Evolutionary conservation across 345 rosid species (phyloP).

Genomic region (Mallotus nudiflorus): DNA sequence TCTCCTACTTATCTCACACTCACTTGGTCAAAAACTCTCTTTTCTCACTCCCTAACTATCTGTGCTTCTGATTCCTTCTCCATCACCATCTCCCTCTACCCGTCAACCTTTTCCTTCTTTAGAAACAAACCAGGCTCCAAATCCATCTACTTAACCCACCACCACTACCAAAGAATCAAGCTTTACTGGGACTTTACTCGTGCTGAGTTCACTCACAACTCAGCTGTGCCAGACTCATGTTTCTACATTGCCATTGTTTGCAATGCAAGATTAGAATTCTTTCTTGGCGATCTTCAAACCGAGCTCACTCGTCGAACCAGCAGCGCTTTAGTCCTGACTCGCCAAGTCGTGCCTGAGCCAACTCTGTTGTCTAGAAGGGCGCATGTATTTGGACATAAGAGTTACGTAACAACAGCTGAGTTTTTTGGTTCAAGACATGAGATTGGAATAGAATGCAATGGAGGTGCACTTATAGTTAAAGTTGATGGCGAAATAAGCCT

Average conservation of each 20-base stretch:
- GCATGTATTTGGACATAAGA: conserved; percentile 51
- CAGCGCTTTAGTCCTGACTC: conserved; percentile 25
- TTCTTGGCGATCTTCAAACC: conserved; percentile 45
- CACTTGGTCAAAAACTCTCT: conserved; percentile 51
- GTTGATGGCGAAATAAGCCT: conserved; percentile 49
- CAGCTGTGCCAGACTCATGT: conserved; percentile 51
- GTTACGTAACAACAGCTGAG: conserved; percentile 38
- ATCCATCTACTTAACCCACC: conserved; percentile 42
- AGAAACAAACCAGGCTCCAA: conserved; percentile 51
- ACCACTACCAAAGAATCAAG: conserved; percentile 44
- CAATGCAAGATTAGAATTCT: conserved; percentile 44
- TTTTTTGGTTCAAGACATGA: conserved; percentile 56
- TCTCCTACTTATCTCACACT: conserved; percentile 44
- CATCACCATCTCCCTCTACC: conserved; percentile 46
- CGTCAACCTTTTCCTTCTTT: conserved; percentile 51
- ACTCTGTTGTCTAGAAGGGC: conserved; percentile 44
- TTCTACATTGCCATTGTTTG: conserved; percentile 50
- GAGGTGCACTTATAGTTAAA: conserved; percentile 43
- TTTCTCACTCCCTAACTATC: conserved; percentile 51
- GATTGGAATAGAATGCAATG: conserved; percentile 42
- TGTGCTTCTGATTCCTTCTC: conserved; percentile 45
- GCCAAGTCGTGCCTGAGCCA: conserved; percentile 26
- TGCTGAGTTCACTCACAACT: conserved; percentile 41
- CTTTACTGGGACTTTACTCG: conserved; percentile 60
- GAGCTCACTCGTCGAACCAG: conserved; percentile 35